Conservation (phyloP, 2,329 filamentous ascomycete species). For the Drechslerella coelobrocha region DNA sequence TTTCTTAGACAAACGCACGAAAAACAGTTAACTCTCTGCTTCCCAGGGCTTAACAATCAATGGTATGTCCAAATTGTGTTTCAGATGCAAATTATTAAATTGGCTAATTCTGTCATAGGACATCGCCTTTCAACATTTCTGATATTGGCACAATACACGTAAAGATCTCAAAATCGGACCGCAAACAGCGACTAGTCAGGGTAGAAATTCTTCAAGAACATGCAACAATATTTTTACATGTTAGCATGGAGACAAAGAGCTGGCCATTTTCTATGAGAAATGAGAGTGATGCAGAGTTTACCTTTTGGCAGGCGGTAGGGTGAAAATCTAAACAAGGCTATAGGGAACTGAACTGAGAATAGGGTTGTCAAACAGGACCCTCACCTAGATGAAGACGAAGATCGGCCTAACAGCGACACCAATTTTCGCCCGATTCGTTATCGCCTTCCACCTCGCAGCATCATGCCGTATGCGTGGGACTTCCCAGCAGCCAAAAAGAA, state of each 20-base stretch:
- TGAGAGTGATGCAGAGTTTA: conserved; percentile 94
- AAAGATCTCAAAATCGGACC: conserved; percentile 88
- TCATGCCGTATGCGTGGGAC: conserved; percentile 99
- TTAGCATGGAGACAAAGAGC: conserved; percentile 88
- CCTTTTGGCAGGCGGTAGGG: conserved; percentile 82
- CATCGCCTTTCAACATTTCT: conserved; percentile 95
- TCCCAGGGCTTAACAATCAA: conserved; percentile 91
- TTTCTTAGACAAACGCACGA: conserved; percentile 82
- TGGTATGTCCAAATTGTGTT: conserved; percentile 64
- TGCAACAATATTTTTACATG: conserved; percentile 89
- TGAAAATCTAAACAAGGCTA: conserved; percentile 42
- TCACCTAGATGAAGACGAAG: conserved; percentile 87
- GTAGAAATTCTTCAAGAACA: conserved; percentile 91
- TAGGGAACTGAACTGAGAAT: background rate
- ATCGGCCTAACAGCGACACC: conserved; percentile 72
- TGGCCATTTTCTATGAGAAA: conserved; percentile 99
- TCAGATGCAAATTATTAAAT: background rate
- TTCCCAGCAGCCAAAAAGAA: conserved; percentile 97
- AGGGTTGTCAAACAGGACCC: too few relatives aligned
- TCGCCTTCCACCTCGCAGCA: conserved; percentile 87
- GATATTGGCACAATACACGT: conserved; percentile 91
- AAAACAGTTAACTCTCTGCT: conserved; percentile 91
- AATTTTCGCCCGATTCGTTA: conserved; percentile 94
- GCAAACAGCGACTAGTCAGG: conserved; percentile 85
- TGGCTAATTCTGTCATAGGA: conserved; percentile 57